Evolutionary conservation across 2,329 filamentous ascomycete species (phyloP), one percentile per base, ranked within the genome.

Genomic region (Ophiostoma perfectum): DNA sequence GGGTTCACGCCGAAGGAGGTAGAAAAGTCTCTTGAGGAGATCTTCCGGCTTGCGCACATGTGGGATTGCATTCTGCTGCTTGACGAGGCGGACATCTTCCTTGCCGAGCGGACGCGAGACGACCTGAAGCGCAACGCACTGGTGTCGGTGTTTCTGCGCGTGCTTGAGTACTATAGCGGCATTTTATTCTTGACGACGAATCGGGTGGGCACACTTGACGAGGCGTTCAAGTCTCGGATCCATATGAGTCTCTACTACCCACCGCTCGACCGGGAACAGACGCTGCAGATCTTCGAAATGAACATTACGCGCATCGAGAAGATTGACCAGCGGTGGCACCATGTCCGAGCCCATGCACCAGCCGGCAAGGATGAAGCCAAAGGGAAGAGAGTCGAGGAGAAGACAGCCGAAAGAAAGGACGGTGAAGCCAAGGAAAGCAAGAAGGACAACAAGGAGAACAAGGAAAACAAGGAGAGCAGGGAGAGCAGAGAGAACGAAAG

Each of bases 121-220:
- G 73, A 75, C 41, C 45, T 75, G 9, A 67, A 73, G 49, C 71
- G 76, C 3, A 79, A 79, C 41, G 72, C 71, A 5, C 73, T 80
- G 0, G 78, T 80, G 0, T 78, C 78, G 0, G 80, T 82, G 1
- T 83, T 83, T 72, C 75, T 83, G 4, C 77, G 80, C 4, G 76
- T 81, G 0, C 75, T 83, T 0, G 81, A 83, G 72, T 82, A 82
- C 74, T 82, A 82, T 71, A 75, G 75, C 2, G 81, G 82, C 27
- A 76, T 83, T 4, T 72, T 83, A 6, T 82, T 81, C 74, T 75
- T 84, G 4, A 85, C 82, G 0, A 84, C 82, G 8, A 85, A 84
- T 74, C 78, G 81, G 3, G 78, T 82, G 5, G 80, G 81, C 16
- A 75, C 76, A 1, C 78, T 84, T 3, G 82, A 84, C 66, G 81